Base-by-base conservation (phyloP, 441 rosid species). In the Isatis lusitanica region DNA sequence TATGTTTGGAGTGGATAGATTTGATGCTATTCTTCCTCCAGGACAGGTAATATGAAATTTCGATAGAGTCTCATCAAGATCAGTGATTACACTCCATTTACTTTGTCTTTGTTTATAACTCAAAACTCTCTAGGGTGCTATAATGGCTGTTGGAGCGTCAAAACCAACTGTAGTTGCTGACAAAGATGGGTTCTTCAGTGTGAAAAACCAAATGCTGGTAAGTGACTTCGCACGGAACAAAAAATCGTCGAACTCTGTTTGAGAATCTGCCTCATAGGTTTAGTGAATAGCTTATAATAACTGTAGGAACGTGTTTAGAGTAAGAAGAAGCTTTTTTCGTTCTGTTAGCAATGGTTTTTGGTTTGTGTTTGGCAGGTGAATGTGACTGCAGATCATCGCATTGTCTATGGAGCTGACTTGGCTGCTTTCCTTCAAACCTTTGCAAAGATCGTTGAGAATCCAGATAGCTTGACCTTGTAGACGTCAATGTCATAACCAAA, bases 81-180 rank as follows among this genome's bases (percentile, higher is more conserved):
- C 12, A 60, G 40, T 42, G 48, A 59, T 64, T 76, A 56, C 52
- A 31, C 33, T 48, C 21, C 36, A 33, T 17, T 8, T 10, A 39
- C 58, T 55, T 53, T 47, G 4, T 65, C 47, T 57, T 58, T 43
- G 57, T 71, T 67, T 18, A 17, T 55, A 73, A 61, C 70, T 59
- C 53, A 61, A 72, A 13, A 70, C 66, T 75, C 53, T 80, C 24
- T 83, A 95, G 99, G 99, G 99, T 50, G 99, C 98, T 56, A 95
- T 95, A 72, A 93, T 95, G 97, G 97, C 98, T 68, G 99, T 93
- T 81, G 97, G 97, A 81, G 97, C 97, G 62, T 93, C 99, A 73
- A 93, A 93, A 67, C 98, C 98, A 35, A 88, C 90, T 24, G 97
- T 87, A 40, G 87, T 90, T 51, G 95, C 98, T 80, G 94, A 88